Conservation (phyloP, 2,329 filamentous ascomycete genomes). For the Chrysosporium keratinophilum region DNA sequence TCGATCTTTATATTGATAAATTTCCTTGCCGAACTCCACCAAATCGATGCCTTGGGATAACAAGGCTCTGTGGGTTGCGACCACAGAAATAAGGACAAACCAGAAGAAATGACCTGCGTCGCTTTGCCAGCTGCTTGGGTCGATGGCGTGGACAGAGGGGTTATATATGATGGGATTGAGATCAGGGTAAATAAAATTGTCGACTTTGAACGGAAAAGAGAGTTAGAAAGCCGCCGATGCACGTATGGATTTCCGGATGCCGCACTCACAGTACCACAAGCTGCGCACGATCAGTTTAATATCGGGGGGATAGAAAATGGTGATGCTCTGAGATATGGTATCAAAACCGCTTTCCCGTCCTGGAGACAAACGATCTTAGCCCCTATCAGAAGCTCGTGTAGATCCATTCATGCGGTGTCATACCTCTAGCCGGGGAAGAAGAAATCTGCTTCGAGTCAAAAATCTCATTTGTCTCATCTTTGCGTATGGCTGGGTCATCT, state of each 20-base stretch:
- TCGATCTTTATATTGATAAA: constrained; percentile 15
- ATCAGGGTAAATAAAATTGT: constrained; percentile 15
- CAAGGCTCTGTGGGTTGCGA: constrained; percentile 15
- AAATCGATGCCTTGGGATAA: constrained; percentile 10
- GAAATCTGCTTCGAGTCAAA: neutral
- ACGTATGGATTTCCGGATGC: neutral
- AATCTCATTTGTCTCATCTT: neutral
- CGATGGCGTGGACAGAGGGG: constrained; percentile 4
- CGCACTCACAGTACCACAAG: constrained; percentile 16
- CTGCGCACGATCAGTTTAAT: constrained; percentile 14
- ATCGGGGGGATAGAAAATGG: constrained; percentile 12
- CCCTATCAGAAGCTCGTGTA: neutral
- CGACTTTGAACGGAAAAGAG: constrained; percentile 9
- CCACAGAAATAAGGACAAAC: constrained; percentile 14
- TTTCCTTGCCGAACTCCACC: constrained; percentile 11
- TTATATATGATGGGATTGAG: constrained; percentile 15
- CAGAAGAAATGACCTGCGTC: constrained; percentile 13
- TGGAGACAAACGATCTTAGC: neutral
- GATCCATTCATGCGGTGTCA: neutral
- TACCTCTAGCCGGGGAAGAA: neutral
- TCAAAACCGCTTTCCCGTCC: neutral
- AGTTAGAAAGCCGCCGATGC: neutral
- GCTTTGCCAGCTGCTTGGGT: constrained; percentile 15
- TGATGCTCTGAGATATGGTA: neutral
- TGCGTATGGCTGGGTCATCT: neutral